phyloP scores from a whole-genome alignment of 352 stramenopile species.

The Phytophthora pistaciae region DNA sequence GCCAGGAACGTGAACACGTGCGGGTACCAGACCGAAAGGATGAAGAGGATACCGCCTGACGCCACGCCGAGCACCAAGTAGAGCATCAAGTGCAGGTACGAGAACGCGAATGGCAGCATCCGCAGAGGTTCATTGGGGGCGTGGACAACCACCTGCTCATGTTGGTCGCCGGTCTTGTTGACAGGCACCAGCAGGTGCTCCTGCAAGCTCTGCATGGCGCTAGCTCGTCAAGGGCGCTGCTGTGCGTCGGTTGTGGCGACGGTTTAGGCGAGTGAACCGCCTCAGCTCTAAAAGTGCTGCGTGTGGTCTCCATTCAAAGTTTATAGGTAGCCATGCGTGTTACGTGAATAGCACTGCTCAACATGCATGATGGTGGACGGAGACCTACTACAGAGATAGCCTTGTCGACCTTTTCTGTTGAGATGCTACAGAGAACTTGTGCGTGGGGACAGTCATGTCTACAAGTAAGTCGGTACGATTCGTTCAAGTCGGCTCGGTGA shows the following conservation, averaged over 20 bases:
- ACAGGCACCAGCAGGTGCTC: constrained; percentile 28
- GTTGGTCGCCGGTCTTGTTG: constrained; percentile 28
- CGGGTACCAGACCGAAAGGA: constrained; percentile 69
- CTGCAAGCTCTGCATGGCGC: constrained; percentile 17
- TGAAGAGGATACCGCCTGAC: constrained; percentile 42
- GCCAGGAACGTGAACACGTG: constrained; percentile 70
- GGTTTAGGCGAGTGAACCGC: neutral
- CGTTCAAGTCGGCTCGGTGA: neutral
- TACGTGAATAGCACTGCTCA: neutral
- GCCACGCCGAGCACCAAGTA: constrained; percentile 43
- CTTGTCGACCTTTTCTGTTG: neutral
- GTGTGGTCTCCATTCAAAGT: too few species aligned
- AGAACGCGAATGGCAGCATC: constrained; percentile 57
- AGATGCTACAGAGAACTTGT: too few species aligned
- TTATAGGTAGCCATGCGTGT: too few species aligned
- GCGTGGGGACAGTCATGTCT: too few species aligned
- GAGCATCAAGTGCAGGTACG: constrained; percentile 43
- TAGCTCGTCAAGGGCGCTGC: neutral
- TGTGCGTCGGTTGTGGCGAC: neutral
- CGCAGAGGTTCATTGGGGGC: constrained; percentile 51
- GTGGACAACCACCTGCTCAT: constrained; percentile 45
- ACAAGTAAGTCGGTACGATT: neutral
- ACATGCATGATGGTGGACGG: neutral
- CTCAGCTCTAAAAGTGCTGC: neutral
- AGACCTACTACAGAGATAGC: neutral